Evolutionary conservation across 192 early-diverging fungal species (phyloP).

Genomic region (Globomyces pollinis-pini): DNA sequence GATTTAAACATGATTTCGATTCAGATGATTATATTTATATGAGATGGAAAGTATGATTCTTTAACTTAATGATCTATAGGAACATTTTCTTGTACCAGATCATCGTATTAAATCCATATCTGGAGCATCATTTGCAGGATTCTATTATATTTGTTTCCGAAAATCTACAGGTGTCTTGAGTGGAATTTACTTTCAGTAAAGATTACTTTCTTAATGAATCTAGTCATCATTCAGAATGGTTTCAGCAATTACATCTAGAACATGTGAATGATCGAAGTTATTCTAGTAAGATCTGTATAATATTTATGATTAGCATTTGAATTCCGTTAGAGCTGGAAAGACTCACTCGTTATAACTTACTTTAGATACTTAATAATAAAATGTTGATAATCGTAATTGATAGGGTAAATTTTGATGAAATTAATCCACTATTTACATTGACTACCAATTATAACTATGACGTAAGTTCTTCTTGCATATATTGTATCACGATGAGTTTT

Average conservation of each 20-base stretch:
- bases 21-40: constrained; percentile 68
- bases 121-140: constrained; percentile 84
- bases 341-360: too few species aligned
- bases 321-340: too few species aligned
- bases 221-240: constrained; percentile 44
- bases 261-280: constrained; percentile 20
- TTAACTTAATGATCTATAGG: too few species aligned
- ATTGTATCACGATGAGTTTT: too few species aligned
- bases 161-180: constrained; percentile 54
- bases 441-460: too few species aligned
- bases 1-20: constrained; percentile 48
- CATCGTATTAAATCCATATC: constrained; percentile 64
- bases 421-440: too few species aligned
- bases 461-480: too few species aligned
- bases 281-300: too few species aligned
- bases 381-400: too few species aligned
- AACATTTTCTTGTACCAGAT: constrained; percentile 85
- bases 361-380: too few species aligned
- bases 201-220: constrained; percentile 1
- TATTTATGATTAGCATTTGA: too few species aligned
- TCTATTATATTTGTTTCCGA: constrained; percentile 75
- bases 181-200: constrained; percentile 59
- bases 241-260: constrained; percentile 37
- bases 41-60: constrained; percentile 95
- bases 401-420: too few species aligned